These are phyloP conservation scores for Tolypocladium cylindrosporum DNA, from an alignment of 2,329 filamentous ascomycete species.

Conservation along the genomic window DNA sequence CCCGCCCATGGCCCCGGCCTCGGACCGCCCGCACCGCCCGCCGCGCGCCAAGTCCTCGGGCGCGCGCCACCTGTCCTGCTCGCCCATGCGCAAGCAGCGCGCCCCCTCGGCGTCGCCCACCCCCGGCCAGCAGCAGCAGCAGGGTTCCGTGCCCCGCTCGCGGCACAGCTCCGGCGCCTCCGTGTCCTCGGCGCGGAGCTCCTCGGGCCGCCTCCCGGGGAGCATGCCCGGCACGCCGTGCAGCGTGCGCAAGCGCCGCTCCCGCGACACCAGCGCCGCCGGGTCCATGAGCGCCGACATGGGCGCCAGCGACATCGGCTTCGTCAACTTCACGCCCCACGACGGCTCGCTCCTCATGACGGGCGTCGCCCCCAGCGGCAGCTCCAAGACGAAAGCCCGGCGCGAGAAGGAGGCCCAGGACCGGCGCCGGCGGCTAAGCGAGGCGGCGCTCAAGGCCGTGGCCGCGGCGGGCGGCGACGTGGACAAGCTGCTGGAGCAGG, in stretches of 20 bases:
- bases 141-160: conserved; percentile 13
- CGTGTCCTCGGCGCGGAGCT: conserved; percentile 22
- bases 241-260: conserved; percentile 28
- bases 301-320: conserved; percentile 37
- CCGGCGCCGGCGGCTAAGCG: conserved; percentile 56
- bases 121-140: conserved; percentile 15
- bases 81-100: conserved; percentile 31
- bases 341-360: conserved; percentile 74
- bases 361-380: conserved; percentile 85
- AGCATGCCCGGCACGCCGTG: conserved; percentile 29
- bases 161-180: conserved; percentile 30
- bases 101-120: conserved; percentile 30
- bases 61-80: conserved; percentile 34
- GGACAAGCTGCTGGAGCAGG: conserved; percentile 39
- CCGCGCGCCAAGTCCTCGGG: conserved; percentile 45
- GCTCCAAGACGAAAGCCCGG: conserved; percentile 87
- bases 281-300: not conserved
- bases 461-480: conserved; percentile 62
- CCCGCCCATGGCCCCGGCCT: conserved; percentile 9
- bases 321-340: conserved; percentile 82
- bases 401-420: conserved; percentile 82
- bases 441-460: conserved; percentile 59
- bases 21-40: conserved; percentile 32
- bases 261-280: conserved; percentile 21
- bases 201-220: conserved; percentile 21